These are phyloP conservation scores for Suhomyces coccinellae DNA, from an alignment of 1,139 yeast species.

Conservation along the genomic window DNA sequence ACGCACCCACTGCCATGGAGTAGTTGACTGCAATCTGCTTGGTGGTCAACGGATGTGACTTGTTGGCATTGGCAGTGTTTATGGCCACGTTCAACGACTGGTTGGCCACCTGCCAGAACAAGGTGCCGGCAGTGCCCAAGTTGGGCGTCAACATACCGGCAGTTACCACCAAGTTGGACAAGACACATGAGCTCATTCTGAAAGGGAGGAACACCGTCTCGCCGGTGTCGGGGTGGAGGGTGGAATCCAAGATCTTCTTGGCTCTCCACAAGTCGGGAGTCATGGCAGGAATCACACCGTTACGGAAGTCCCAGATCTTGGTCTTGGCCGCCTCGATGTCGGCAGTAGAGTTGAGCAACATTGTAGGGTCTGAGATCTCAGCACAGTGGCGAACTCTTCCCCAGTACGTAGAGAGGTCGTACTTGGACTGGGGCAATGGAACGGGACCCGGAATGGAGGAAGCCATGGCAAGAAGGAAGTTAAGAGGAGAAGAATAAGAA, in stretches of 20 bases:
- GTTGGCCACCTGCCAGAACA: constrained; percentile 97
- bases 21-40: constrained; percentile 76
- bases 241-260: constrained; percentile 79
- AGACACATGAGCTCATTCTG: constrained; percentile 94
- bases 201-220: constrained; percentile 89
- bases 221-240: constrained; percentile 94
- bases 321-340: constrained; percentile 68
- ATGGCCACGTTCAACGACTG: constrained; percentile 96
- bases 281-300: constrained; percentile 62
- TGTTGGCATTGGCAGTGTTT: constrained; percentile 93
- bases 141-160: constrained; percentile 98
- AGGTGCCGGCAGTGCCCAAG: constrained; percentile 82
- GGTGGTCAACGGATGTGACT: constrained; percentile 85
- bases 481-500: background rate
- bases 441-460: constrained; percentile 83
- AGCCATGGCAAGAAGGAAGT: constrained; percentile 49
- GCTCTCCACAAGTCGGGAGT: constrained; percentile 89
- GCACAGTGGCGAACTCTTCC: constrained; percentile 95
- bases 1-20: constrained; percentile 86
- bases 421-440: constrained; percentile 73
- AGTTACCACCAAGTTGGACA: constrained; percentile 90
- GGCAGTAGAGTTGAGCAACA: constrained; percentile 68
- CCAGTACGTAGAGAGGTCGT: constrained; percentile 79
- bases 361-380: constrained; percentile 87
- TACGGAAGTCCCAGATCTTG: constrained; percentile 68